Base-by-base conservation (phyloP, 2,329 filamentous ascomycete genomes). In the Claviceps pazoutovae region DNA sequence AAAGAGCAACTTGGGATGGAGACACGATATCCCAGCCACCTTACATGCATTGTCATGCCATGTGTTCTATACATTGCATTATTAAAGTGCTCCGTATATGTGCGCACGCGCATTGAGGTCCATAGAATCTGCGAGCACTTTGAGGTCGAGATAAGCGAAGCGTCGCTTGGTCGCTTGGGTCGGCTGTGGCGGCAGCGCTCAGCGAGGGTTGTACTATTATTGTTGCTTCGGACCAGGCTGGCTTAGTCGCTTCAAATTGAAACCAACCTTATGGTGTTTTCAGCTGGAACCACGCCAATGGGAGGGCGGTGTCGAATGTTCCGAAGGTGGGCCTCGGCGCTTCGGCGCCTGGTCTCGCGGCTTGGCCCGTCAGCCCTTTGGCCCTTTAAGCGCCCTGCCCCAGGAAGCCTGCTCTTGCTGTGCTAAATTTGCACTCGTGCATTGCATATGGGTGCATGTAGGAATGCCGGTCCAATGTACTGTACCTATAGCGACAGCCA, bases 351-450 rank as follows among this genome's bases (percentile, higher is more conserved):
- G 49, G 44, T 42, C 44, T 41, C 36, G 21, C 49, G 44, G 49
- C 49, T 47, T 34, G 49, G 44, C 36, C 49, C 49, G 49, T 47
- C 38, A 37, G 49, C 44, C 49, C 43, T 47, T 34, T 46, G 49
- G 49, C 44, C 43, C 43, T 47, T 34, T 46, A 23, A 30, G 23
- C 44, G 44, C 44, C 13, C 19, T 42, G 21, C 42, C 14, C 49
- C 34, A 30, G 9, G 4, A 23, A 19, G 41, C 34, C 41, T 23
- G 14, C 45, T 17, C 30, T 37, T 19, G 39, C 30, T 19, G 30
- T 50, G 14, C 49, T 50, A 39, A 50, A 38, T 50, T 50, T 38
- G 42, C 19, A 34, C 4, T 36, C 36, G 30, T n/a, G 21, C 8
- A 23, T 14, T n/a, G 21, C 8, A 23, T 14, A 19, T 14, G 5